Conservation (phyloP, 1,139 yeast genomes). For the Saccharomyces hybrid region DNA sequence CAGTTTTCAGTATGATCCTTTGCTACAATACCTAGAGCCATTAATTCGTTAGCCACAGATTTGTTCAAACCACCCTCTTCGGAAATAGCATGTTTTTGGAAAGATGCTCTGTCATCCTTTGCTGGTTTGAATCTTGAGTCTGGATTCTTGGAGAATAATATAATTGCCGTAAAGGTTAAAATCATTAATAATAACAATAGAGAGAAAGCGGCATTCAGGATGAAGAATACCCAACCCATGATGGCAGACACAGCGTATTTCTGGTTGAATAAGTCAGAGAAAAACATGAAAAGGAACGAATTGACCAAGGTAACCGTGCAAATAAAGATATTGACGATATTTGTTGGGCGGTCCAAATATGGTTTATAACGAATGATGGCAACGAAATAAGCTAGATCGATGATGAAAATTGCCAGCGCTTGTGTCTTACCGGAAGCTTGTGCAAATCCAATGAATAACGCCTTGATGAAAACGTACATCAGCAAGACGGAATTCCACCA, state of each 20-base stretch:
- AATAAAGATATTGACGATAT: constrained; percentile 56
- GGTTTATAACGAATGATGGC: constrained; percentile 54
- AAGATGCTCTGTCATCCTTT: constrained; percentile 74
- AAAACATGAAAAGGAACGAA: constrained; percentile 66
- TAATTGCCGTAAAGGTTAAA: constrained; percentile 48
- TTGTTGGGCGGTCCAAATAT: constrained; percentile 65
- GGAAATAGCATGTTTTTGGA: constrained; percentile 51
- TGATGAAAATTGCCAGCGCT: constrained; percentile 53
- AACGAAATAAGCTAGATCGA: constrained; percentile 57
- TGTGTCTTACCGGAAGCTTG: constrained; percentile 68
- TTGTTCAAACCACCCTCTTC: constrained; percentile 30
- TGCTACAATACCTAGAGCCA: constrained; percentile 43
- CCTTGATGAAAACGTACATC: constrained; percentile 49
- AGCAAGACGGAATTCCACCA: constrained; percentile 66
- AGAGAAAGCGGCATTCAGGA: constrained; percentile 71
- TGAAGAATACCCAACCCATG: constrained; percentile 76
- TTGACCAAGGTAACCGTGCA: constrained; percentile 58
- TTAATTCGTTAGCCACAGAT: constrained; percentile 44
- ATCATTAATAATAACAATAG: constrained; percentile 55
- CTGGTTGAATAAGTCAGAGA: constrained; percentile 65
- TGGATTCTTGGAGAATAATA: constrained; percentile 64
- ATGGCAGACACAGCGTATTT: constrained; percentile 62
- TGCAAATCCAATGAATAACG: constrained; percentile 60
- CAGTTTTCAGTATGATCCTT: constrained; percentile 64
- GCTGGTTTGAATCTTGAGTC: constrained; percentile 81